Evolutionary conservation across 2,329 filamentous ascomycete genomes (phyloP), one percentile per base, ranked within the genome.

Genomic region (Chrysoporthe cubensis): DNA sequence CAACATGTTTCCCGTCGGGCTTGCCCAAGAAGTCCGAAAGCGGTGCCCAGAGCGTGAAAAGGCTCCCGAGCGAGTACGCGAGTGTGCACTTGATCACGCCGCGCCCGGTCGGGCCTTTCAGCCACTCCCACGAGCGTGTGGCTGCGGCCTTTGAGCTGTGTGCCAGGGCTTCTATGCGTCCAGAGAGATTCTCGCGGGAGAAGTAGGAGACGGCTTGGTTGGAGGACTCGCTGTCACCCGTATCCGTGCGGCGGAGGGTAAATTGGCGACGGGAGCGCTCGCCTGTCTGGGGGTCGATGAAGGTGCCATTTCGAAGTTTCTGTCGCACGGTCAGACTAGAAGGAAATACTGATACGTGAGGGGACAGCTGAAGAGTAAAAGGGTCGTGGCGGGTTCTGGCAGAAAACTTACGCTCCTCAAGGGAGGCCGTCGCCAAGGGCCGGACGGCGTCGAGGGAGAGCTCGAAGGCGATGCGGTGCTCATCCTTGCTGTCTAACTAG

Each of bases 1-100:
- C 93, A 75, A 97, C 90, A 79, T 97, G 95, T 76, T 97, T 97
- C 62, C 93, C 93, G 79, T 97, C 94, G 75, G 94, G 91, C 71
- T 90, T 85, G 13, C 95, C 95, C 18, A 97, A 83, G 66, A 94
- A 87, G 8, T 84, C 81, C 18, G 93, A 90, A 66, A 97, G 84
- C 2, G 86, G 85, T 2, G 90, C 87, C 70, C 93, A 89, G 74
- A 97, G 96, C 0, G 94, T 97, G 46, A 90, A 93, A 78, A 97
- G 82, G 72, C 92, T 96, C 21, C 92, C 95, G 44, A 97, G 79
- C 4, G 96, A 82, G 79, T 97, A 97, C 57, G 94, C 95, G 70
- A 97, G 80, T 43, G 93, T 94, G 82, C 94, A 97, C 80, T 97
- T 97, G 74, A 97, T 81, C 64, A 97, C 91, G 50, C 90, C 91